Evolutionary conservation across 1,284 basidiomycete genomes (phyloP).

Genomic region (Fomitopsis palustris): DNA sequence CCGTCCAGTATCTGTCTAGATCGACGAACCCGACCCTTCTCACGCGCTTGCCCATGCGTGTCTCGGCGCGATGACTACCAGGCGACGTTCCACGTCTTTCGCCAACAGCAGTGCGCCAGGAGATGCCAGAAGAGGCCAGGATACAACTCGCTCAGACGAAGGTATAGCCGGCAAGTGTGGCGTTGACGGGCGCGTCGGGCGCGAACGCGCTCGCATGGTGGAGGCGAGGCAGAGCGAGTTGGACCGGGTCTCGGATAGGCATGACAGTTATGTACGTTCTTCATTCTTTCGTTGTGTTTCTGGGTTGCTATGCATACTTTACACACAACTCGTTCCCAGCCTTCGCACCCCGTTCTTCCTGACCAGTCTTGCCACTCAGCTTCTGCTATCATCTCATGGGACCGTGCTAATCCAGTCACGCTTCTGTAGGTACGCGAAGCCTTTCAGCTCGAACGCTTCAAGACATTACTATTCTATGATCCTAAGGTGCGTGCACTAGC

Average conservation of each 20-base stretch:
- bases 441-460: slow-evolving; percentile 83
- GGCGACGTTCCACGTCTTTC: slow-evolving; percentile 9
- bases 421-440: slow-evolving; percentile 66
- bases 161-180: neutral
- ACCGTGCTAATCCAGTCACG: neutral
- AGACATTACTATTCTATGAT: slow-evolving; percentile 70
- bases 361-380: neutral
- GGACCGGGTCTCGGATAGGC: slow-evolving; percentile 56
- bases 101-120: neutral
- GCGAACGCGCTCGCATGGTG: slow-evolving; percentile 43
- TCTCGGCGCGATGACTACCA: slow-evolving; percentile 17
- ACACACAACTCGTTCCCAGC: too few species aligned
- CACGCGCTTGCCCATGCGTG: slow-evolving; percentile 15
- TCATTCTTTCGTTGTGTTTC: neutral
- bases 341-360: too few species aligned
- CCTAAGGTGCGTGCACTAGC: slow-evolving; percentile 47
- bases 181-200: slow-evolving; percentile 18
- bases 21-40: slow-evolving; percentile 30
- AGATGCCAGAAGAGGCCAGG: neutral
- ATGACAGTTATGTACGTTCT: slow-evolving; percentile 74
- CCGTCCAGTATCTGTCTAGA: slow-evolving; percentile 56
- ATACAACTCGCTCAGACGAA: neutral
- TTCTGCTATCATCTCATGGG: neutral
- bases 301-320: too few species aligned
- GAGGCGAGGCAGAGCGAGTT: slow-evolving; percentile 57